Conservation (phyloP, 768 basidiomycete species). For the Ramaria sp. region DNA sequence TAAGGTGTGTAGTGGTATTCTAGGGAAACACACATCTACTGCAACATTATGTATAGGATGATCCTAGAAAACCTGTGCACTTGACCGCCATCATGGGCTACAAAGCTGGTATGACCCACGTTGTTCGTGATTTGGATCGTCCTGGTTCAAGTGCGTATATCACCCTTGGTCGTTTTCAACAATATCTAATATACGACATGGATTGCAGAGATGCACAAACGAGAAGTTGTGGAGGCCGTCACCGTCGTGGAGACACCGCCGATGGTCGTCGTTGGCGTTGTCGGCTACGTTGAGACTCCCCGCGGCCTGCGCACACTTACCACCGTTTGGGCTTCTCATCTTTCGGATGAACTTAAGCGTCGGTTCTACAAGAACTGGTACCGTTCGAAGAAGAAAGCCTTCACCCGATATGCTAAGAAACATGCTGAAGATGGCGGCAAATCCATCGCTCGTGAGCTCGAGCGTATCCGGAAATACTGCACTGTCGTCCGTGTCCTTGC, state of each 20-base stretch:
- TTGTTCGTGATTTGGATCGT: slow-evolving; percentile 98
- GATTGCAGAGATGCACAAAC: slow-evolving; percentile 95
- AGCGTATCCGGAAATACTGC: slow-evolving; percentile 99
- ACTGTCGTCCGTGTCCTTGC: slow-evolving; percentile 98
- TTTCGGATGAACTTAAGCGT: slow-evolving; percentile 96
- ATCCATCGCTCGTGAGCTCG: slow-evolving; percentile 88
- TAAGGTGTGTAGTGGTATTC: slow-evolving; percentile 47
- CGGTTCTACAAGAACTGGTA: slow-evolving; percentile 99
- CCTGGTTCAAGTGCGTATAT: slow-evolving; percentile 88
- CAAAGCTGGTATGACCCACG: slow-evolving; percentile 99
- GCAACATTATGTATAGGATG: slow-evolving; percentile 55
- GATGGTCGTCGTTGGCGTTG: slow-evolving; percentile 92
- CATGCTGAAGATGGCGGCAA: slow-evolving; percentile 92
- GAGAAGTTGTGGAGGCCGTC: slow-evolving; percentile 97
- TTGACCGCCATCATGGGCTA: slow-evolving; percentile 98
- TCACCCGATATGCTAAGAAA: slow-evolving; percentile 99
- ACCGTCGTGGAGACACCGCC: slow-evolving; percentile 95
- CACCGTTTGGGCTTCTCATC: slow-evolving; percentile 96
- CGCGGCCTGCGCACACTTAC: slow-evolving; percentile 98
- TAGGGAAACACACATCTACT: neutral
- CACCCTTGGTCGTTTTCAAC: neutral
- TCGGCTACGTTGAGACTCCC: slow-evolving; percentile 99
- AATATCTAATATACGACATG: neutral
- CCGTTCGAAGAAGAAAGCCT: slow-evolving; percentile 99
- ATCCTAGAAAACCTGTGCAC: slow-evolving; percentile 98